Evolutionary conservation across 2,329 filamentous ascomycete genomes (phyloP).

Genomic region (Conoideocrella luteorostrata): DNA sequence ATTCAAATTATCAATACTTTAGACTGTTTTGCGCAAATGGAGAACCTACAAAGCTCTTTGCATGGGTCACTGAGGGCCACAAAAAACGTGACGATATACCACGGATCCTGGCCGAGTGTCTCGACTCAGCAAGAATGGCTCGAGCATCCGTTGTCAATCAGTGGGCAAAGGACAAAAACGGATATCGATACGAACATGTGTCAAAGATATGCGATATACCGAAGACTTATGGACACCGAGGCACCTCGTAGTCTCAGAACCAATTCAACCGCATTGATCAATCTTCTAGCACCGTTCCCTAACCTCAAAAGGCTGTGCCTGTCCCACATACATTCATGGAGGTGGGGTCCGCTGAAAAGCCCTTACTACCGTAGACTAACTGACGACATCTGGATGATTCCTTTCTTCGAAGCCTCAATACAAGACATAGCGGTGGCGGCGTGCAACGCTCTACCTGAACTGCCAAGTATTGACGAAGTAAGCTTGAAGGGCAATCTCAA

Average conservation of each 20-base stretch:
- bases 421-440: neutral
- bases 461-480: neutral
- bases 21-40: neutral
- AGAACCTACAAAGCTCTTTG: neutral
- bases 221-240: neutral
- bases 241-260: neutral
- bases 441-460: neutral
- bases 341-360: neutral
- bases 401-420: neutral
- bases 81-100: neutral
- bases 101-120: neutral
- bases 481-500: neutral
- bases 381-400: neutral
- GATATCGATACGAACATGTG: neutral
- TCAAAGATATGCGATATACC: neutral
- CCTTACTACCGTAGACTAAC: neutral
- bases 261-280: neutral
- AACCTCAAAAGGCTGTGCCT: neutral
- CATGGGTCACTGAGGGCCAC: neutral
- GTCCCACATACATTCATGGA: neutral
- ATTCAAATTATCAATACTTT: neutral
- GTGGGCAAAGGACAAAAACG: neutral
- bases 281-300: neutral
- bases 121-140: neutral
- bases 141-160: neutral